phyloP scores from a whole-genome alignment of 805 yeast species.

The Myxozyma neotropica region DNA sequence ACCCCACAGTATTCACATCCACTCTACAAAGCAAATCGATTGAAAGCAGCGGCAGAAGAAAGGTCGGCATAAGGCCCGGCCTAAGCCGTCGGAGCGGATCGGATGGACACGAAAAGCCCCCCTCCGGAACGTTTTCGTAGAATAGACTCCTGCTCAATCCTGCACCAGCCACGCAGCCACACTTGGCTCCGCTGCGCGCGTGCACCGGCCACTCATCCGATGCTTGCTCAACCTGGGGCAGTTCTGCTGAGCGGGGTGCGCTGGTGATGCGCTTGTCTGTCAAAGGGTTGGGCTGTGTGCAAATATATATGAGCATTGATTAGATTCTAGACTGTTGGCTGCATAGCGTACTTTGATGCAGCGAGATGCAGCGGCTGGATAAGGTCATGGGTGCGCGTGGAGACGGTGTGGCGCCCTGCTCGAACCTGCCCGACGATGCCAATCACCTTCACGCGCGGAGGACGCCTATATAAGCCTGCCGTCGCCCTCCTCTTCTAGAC shows the following conservation, averaged over 20 bases:
- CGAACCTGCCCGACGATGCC: neutral
- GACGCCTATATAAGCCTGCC: neutral
- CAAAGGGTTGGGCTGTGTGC: too few species aligned
- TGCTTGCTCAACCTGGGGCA: neutral
- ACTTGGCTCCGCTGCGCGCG: slow-evolving; percentile 1
- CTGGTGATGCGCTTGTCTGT: too few species aligned
- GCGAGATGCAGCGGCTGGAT: too few species aligned
- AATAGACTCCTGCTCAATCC: neutral
- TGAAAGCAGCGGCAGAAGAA: too few species aligned
- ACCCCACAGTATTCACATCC: too few species aligned
- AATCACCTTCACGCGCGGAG: slow-evolving; percentile 1
- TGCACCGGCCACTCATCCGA: slow-evolving; percentile 16
- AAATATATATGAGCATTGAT: too few species aligned
- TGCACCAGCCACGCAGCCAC: slow-evolving; percentile 12
- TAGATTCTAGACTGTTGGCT: too few species aligned
- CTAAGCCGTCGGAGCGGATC: slow-evolving; percentile 2
- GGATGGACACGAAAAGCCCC: neutral
- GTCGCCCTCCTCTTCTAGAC: neutral
- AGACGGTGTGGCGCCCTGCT: slow-evolving; percentile 5
- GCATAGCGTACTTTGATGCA: too few species aligned
- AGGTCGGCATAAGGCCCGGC: neutral
- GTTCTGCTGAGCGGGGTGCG: too few species aligned
- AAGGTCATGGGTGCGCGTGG: neutral
- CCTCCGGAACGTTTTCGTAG: slow-evolving; percentile 5
- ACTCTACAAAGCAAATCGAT: too few species aligned